Base-by-base conservation (phyloP, 495 filamentous ascomycete genomes). In the Penicillium lagena region DNA sequence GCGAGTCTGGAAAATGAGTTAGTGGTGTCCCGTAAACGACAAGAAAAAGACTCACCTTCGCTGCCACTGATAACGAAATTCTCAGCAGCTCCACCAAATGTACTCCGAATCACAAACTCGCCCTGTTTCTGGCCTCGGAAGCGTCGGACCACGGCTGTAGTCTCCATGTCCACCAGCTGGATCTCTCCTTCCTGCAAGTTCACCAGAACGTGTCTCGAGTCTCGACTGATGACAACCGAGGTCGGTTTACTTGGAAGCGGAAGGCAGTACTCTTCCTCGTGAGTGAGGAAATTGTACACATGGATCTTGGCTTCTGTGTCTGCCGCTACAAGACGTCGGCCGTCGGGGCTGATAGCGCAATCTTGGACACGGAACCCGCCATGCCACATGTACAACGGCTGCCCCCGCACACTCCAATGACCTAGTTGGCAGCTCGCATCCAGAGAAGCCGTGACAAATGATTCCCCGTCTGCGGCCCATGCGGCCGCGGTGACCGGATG, bases 21-120 rank as follows among this genome's bases (percentile, higher is more conserved):
- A n/a, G 43, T 63, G 4, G 9, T 11, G n/a, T 27, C n/a, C 28
- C 8, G 12, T 28, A 7, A 9, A 42, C 10, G 14, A 2, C 10
- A 2, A 14, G 8, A 11, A 12, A 9, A 43, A 35, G 7, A 12
- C 41, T 58, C 71, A 93, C 91, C 89, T 80, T 96, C 89, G 56
- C 89, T 94, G 15, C 93, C 93, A 59, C 84, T 88, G 12, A 93
- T 76, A 27, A 97, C 80, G 60, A 97, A 93, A 56, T 83, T 89
- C 68, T 96, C 90, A 38, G 82, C 79, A 1, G 93, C 90, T 12
- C 93, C 93, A 7, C 94, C 93, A 67, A 95, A 90, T 5, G 70
- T 68, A 61, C 82, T 86, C 35, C 93, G 70, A 51, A 98, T 94
- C 12, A 94, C 77, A 52, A 72, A 94, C 4, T 78, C 59, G 17